Evolutionary conservation across 2,329 filamentous ascomycete species (phyloP).

Genomic region (Ustulina deusta): DNA sequence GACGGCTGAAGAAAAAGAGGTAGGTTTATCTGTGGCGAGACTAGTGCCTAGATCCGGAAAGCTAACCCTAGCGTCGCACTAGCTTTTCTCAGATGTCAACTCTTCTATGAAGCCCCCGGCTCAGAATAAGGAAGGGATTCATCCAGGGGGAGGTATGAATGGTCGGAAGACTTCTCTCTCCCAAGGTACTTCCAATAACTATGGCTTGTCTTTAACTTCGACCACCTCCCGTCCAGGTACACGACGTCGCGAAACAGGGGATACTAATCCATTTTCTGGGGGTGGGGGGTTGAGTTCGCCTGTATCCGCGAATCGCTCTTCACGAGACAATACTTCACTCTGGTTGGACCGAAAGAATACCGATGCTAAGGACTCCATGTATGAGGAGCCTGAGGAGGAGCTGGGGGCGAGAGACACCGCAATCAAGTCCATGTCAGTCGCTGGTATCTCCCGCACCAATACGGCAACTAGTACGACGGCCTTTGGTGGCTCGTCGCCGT

Average conservation of each 20-base stretch:
- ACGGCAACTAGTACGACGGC: conserved; percentile 60
- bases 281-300: conserved; percentile 68
- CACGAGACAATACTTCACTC: conserved; percentile 71
- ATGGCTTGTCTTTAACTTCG: conserved; percentile 79
- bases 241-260: conserved; percentile 84
- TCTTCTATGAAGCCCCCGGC: conserved; percentile 89
- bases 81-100: conserved; percentile 92
- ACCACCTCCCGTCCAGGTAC: conserved; percentile 77
- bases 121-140: conserved; percentile 74
- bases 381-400: conserved; percentile 65
- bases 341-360: conserved; percentile 68
- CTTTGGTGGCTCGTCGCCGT: conserved; percentile 60
- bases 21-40: conserved; percentile 51
- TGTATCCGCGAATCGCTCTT: conserved; percentile 67
- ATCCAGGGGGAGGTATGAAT: conserved; percentile 68
- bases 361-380: conserved; percentile 65
- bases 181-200: conserved; percentile 72
- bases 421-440: conserved; percentile 55
- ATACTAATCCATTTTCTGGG: conserved; percentile 72
- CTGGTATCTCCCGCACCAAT: conserved; percentile 65
- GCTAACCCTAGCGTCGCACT: conserved; percentile 44
- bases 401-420: conserved; percentile 47
- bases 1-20: conserved; percentile 71
- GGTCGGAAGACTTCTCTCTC: conserved; percentile 88
- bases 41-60: conserved; percentile 36